phyloP scores from a whole-genome alignment of 2,329 filamentous ascomycete genomes.

The Colletotrichum lini region DNA sequence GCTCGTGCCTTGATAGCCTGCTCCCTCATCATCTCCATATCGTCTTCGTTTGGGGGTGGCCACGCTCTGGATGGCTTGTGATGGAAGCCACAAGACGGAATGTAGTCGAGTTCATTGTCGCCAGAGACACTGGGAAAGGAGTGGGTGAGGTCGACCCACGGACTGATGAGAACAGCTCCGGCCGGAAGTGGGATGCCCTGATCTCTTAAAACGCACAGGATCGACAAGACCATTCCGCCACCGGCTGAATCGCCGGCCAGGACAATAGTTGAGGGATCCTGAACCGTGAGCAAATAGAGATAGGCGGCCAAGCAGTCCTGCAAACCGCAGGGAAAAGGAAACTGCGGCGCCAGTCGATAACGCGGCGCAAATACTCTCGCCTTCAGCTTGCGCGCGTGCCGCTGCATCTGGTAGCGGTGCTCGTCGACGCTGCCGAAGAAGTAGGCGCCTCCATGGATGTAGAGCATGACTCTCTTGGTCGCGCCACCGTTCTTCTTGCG shows the following conservation, averaged over 20 bases:
- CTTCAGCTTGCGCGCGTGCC: conserved; percentile 94
- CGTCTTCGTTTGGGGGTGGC: conserved; percentile 90
- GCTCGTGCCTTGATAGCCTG: conserved; percentile 61
- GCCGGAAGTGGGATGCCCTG: conserved; percentile 87
- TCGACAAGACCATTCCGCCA: conserved; percentile 86
- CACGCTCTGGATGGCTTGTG: conserved; percentile 92
- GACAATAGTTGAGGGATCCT: conserved; percentile 86
- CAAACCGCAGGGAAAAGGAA: conserved; percentile 93
- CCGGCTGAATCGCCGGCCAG: conserved; percentile 94
- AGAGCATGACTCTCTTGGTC: conserved; percentile 86
- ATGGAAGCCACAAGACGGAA: conserved; percentile 88
- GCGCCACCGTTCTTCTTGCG: conserved; percentile 73
- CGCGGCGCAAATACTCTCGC: conserved; percentile 88
- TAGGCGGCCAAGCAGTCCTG: conserved; percentile 93
- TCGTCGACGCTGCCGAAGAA: conserved; percentile 97
- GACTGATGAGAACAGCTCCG: conserved; percentile 90
- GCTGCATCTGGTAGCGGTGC: conserved; percentile 97
- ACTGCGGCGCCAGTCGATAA: conserved; percentile 93
- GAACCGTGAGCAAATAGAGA: conserved; percentile 81
- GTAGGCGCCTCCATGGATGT: conserved; percentile 94
- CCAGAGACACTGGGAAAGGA: conserved; percentile 91
- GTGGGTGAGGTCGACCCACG: conserved; percentile 96
- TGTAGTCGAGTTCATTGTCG: conserved; percentile 85
- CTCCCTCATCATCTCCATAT: conserved; percentile 70
- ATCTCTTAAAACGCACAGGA: conserved; percentile 87